Base-by-base conservation (phyloP, 2,329 filamentous ascomycete genomes). In the Stagonosporopsis vannaccii region DNA sequence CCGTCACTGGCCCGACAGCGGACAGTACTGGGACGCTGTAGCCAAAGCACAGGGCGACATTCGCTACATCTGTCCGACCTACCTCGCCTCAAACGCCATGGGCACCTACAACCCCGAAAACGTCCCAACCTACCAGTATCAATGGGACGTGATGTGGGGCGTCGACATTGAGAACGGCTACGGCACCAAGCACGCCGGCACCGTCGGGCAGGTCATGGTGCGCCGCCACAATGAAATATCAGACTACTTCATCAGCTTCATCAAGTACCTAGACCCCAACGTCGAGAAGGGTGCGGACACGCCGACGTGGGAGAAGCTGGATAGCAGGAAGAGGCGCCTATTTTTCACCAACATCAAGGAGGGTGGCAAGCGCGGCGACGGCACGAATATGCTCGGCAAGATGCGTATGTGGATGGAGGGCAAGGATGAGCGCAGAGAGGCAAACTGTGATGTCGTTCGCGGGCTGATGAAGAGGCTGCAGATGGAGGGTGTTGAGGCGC, bases 101-200 rank as follows among this genome's bases (percentile, higher is more conserved):
- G 61, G 65, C n/a, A 42, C 56, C 4, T 51, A 72, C 62, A 72
- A 72, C 55, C 69, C 70, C 0, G 22, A 53, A 8, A 33, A 37
- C 19, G 65, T 72, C 0, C 62, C 63, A 23, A 69, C 70, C 5
- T 73, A 63, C 48, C 69, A 71, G 44, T 73, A 73, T 59, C 71
- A 73, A 55, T 73, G 71, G 71, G 71, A 73, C 53, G 70, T 72
- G 17, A 70, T 69, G 61, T 69, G 64, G 61, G 70, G 67, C 9
- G 59, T 61, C 2, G 70, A 73, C 56, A 67, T 67, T 25, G 50
- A 59, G 7, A 73, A 73, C 49, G 71, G 71, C 41, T 73, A 56
- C 51, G 71, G 71, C 12, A 73, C 71, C 33, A 72, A 73, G 47
- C 71, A 73, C 58, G 71, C 71, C 20, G 70, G 63, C 25, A 69